Base-by-base conservation (phyloP, 257 asterid genomes). In the Cruciata laevipes region DNA sequence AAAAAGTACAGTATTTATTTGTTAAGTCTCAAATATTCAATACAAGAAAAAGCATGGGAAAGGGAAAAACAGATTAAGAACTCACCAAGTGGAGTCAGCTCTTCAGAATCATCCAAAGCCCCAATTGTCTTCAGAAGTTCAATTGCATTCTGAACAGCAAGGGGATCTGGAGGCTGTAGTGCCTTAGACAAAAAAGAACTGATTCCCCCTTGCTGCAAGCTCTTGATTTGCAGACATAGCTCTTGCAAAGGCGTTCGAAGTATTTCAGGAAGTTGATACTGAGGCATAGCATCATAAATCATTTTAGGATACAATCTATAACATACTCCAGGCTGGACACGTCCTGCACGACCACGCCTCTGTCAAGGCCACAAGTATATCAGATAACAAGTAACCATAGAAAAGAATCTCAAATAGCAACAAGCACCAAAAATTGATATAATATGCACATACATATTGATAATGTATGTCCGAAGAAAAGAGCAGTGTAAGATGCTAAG, bases 301-400 rank as follows among this genome's bases (percentile, higher is more conserved):
- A 93, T 72, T 82, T 84, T 90, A 21, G 97, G 99, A 73, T 83
- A 93, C 69, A 93, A 72, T 70, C 99, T 79, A 71, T 86, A 93
- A 82, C 99, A 93, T 74, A 90, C 88, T 62, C 99, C 99, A 70
- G 99, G 95, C 75, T 87, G 93, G 69, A 93, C 97, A 74, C 97
- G 99, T 56, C 97, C 97, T 0, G 99, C 99, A 68, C 99, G 95
- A 66, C 99, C 99, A 61, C 97, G 97, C 70, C 99, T 88, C 99
- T 93, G 83, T 72, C 75, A 74, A 73, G 69, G 70, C 61, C 52
- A 73, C 59, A 74, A 70, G 42, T 27, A 73, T 7, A 6, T 44
- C 55, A 78, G 25, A 20, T 66, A 53, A 38, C 60, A 55, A 66
- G 56, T 27, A 49, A 59, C 20, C 20, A 55, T 16, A 70, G 58